phyloP scores from a whole-genome alignment of 1,284 basidiomycete genomes.

The Melanopsichium pennsylvanicum region DNA sequence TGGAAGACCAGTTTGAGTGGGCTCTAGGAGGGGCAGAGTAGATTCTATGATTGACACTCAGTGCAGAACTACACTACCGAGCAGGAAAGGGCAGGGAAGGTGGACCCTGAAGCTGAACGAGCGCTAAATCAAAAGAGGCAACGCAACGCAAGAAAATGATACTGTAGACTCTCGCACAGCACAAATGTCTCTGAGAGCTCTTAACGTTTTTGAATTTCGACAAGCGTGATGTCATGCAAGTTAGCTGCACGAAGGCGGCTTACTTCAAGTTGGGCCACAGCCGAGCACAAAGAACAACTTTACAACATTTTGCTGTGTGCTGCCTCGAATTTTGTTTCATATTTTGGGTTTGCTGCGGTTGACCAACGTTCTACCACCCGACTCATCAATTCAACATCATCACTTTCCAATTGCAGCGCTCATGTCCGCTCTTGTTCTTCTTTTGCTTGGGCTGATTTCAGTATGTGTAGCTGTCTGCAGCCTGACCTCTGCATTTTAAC shows the following conservation, averaged over 20 bases:
- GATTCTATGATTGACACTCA: slow-evolving; percentile 24
- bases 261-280: not conserved
- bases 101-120: slow-evolving; percentile 33
- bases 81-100: not conserved
- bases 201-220: not conserved
- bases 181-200: not conserved
- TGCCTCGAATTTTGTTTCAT: slow-evolving; percentile 8
- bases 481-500: too few species aligned
- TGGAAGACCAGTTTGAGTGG: slow-evolving; percentile 2
- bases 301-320: not conserved
- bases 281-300: not conserved
- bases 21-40: slow-evolving; percentile 9
- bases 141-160: not conserved
- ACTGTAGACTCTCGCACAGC: slow-evolving; percentile 16
- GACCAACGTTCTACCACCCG: slow-evolving; percentile 31
- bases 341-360: slow-evolving; percentile 8
- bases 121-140: slow-evolving; percentile 17
- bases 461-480: too few species aligned
- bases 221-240: slow-evolving; percentile 35
- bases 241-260: slow-evolving; percentile 2
- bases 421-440: too few species aligned
- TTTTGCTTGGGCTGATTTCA: too few species aligned
- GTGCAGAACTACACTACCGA: not conserved
- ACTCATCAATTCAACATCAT: not conserved
- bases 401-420: slow-evolving; percentile 16